Conservation (phyloP, 768 basidiomycete genomes). For the Hypholoma sublateritium region DNA sequence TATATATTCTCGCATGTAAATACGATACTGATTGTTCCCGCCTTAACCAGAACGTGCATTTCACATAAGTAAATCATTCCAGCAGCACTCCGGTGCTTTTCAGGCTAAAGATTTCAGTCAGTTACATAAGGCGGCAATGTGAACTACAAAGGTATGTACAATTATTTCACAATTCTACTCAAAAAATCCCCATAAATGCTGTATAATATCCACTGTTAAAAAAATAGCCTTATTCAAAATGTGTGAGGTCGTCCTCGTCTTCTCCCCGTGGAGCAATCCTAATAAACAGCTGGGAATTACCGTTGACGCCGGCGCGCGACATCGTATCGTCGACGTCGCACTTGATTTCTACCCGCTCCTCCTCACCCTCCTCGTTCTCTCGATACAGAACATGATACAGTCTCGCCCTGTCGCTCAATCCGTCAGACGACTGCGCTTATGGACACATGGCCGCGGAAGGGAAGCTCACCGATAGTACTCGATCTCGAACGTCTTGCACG, state of each 20-base stretch:
- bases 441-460: not conserved
- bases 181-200: not conserved
- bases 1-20: too few species aligned
- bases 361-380: constrained; percentile 11
- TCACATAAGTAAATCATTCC: too few species aligned
- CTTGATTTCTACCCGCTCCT: constrained; percentile 11
- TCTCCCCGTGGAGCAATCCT: not conserved
- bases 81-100: too few species aligned
- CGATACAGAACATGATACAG: constrained; percentile 12
- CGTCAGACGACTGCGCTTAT: not conserved
- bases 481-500: constrained; percentile 38
- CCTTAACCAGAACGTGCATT: too few species aligned
- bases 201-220: not conserved
- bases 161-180: too few species aligned
- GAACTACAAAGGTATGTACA: too few species aligned
- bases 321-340: constrained; percentile 26
- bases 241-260: not conserved
- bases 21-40: too few species aligned
- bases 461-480: constrained; percentile 28
- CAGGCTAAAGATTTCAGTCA: too few species aligned
- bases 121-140: too few species aligned
- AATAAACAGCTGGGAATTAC: not conserved
- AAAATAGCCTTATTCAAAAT: not conserved
- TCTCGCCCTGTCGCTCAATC: constrained; percentile 12
- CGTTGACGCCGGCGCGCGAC: constrained; percentile 16